Base-by-base conservation (phyloP, 495 filamentous ascomycete species). In the Neurospora cerealis region DNA sequence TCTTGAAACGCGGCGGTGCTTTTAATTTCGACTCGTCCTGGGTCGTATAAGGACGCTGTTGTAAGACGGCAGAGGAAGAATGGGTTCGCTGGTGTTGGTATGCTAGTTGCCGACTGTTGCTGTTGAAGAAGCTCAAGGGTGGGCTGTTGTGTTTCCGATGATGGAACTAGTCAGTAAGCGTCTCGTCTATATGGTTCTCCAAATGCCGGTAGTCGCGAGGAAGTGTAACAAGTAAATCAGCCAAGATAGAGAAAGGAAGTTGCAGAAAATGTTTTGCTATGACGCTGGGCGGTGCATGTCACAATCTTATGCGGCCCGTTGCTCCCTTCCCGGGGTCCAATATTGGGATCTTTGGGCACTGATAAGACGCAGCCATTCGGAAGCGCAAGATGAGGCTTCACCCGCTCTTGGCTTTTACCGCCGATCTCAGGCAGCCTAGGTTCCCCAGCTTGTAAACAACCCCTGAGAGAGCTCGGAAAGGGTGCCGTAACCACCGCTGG, bases 41-140 rank as follows among this genome's bases (percentile, higher is more conserved):
- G 40, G 42, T 54, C 36, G 66, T 70, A 69, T 40, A 19, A 40
- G 74, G 60, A 15, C 70, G 70, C 73, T 73, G 71, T 5, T 71
- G 72, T 19, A 73, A 54, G 11, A 70, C 48, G 42, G 76, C 73
- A 17, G 76, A 70, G 28, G 75, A 73, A 4, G 76, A 78, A 36
- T 73, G 66, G 5, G 70, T 73, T 38, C 73, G 75, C 28, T 74
- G 75, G 62, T 77, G 73, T n/a, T 73, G 32, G n/a, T 32, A 71
- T 39, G 37, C 37, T n/a, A 39, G 39, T 39, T 44, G 70, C 39
- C 70, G 70, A 54, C 42, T 39, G 32, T 71, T 34, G 34, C 48
- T 75, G 60, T 77, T 78, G 72, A 70, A 75, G 24, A 77, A 77
- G 4, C 73, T 72, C 17, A 74, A 73, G 11, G 77, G 77, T 21